Conservation (phyloP, 2,329 filamentous ascomycete species). For the Orbilia oligospora region DNA sequence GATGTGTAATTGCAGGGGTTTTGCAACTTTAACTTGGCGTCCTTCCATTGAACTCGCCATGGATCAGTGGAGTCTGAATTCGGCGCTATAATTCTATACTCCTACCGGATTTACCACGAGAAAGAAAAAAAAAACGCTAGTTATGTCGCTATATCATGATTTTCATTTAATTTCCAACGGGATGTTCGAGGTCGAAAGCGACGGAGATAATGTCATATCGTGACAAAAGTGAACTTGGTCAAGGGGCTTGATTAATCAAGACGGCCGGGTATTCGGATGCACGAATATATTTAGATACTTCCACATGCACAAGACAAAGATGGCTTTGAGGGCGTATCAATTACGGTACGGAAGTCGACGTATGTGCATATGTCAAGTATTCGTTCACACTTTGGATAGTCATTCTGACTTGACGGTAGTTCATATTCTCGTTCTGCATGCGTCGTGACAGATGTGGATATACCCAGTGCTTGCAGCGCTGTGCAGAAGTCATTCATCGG, state of each 20-base stretch:
- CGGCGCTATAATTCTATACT: neutral
- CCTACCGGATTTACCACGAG: neutral
- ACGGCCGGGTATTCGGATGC: neutral
- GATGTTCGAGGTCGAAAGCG: neutral
- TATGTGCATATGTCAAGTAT: slow-evolving; percentile 1
- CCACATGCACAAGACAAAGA: neutral
- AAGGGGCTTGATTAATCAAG: neutral
- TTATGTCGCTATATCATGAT: neutral
- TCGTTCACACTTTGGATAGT: neutral
- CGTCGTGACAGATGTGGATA: neutral
- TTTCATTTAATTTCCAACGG: neutral
- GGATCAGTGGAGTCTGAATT: neutral
- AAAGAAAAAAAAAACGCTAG: neutral
- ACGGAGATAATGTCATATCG: neutral
- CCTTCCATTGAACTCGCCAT: neutral
- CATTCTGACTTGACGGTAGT: neutral
- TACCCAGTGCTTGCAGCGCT: too few relatives aligned
- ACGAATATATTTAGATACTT: slow-evolving; percentile 8
- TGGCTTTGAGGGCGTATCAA: neutral
- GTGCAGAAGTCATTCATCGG: neutral
- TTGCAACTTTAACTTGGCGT: neutral
- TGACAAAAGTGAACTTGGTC: neutral
- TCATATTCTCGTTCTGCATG: neutral
- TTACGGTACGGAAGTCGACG: slow-evolving; percentile 8
- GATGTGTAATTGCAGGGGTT: neutral